These are phyloP conservation scores for Vicia faba DNA, from an alignment of 306 rosid genomes.

Conservation along the genomic window DNA sequence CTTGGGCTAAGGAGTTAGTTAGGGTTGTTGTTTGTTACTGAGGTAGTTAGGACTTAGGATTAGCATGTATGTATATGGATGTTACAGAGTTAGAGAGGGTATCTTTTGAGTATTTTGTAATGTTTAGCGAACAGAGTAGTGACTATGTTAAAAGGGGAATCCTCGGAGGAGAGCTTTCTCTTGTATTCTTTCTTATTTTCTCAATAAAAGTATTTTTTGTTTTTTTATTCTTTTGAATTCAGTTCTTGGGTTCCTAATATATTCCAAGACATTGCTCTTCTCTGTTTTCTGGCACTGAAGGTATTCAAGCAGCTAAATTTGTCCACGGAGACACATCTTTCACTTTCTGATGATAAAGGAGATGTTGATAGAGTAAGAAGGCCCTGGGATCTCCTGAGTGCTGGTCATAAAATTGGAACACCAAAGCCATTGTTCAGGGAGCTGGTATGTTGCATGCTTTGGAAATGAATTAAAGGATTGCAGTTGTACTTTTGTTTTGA, in stretches of 20 bases:
- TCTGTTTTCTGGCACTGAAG: slow-evolving; percentile 48
- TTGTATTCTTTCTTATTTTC: not conserved
- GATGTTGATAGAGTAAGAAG: slow-evolving; percentile 64
- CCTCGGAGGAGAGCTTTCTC: not conserved
- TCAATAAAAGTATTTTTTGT: not conserved
- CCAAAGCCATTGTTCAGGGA: slow-evolving; percentile 88
- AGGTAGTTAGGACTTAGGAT: not conserved
- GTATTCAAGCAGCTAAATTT: slow-evolving; percentile 86
- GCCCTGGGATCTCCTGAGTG: slow-evolving; percentile 77
- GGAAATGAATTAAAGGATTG: slow-evolving; percentile 5
- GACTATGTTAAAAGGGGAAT: not conserved
- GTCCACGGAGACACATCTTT: slow-evolving; percentile 54
- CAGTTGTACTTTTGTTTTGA: slow-evolving; percentile 12
- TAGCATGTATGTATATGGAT: not conserved
- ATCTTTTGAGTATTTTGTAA: not conserved
- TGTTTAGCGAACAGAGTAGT: not conserved
- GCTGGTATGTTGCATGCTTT: slow-evolving; percentile 57
- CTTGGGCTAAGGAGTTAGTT: not conserved
- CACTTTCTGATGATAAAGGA: slow-evolving; percentile 77
- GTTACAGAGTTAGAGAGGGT: not conserved
- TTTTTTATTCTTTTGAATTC: not conserved
- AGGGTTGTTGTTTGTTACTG: not conserved
- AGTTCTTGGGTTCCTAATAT: not conserved
- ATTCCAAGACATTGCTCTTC: slow-evolving; percentile 12
- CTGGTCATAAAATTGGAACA: slow-evolving; percentile 85